Evolutionary conservation across 1,139 yeast genomes (phyloP).

Genomic region (Kodamaea arcana): DNA sequence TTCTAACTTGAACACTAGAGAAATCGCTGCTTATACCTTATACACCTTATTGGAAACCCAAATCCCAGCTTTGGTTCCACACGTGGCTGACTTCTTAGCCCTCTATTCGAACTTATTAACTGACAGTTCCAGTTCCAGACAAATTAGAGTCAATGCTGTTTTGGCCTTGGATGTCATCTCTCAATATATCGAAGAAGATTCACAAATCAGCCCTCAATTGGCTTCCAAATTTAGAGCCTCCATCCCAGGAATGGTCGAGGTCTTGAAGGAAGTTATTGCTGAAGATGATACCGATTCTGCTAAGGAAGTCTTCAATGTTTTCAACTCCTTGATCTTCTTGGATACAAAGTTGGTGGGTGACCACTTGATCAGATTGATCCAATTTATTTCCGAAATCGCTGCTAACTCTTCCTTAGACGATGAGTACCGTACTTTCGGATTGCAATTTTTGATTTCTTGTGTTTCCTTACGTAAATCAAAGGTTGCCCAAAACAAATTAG

Average conservation of each 20-base stretch:
- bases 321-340: slow-evolving; percentile 71
- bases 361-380: slow-evolving; percentile 62
- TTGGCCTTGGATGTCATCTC: slow-evolving; percentile 78
- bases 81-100: slow-evolving; percentile 63
- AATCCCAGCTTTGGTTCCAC: slow-evolving; percentile 57
- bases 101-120: slow-evolving; percentile 65
- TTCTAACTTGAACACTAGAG: slow-evolving; percentile 60
- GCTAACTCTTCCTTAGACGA: slow-evolving; percentile 65
- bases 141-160: slow-evolving; percentile 79
- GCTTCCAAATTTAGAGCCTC: slow-evolving; percentile 61
- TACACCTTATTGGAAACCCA: slow-evolving; percentile 76
- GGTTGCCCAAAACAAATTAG: slow-evolving; percentile 60
- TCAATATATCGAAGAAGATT: slow-evolving; percentile 57
- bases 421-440: slow-evolving; percentile 77
- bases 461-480: slow-evolving; percentile 65
- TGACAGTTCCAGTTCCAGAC: slow-evolving; percentile 57
- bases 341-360: slow-evolving; percentile 81
- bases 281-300: slow-evolving; percentile 71
- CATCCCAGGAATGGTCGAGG: slow-evolving; percentile 79
- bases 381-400: slow-evolving; percentile 74
- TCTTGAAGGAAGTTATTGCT: slow-evolving; percentile 69
- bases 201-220: slow-evolving; percentile 41
- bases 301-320: slow-evolving; percentile 76
- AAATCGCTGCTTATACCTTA: slow-evolving; percentile 78
- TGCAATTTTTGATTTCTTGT: slow-evolving; percentile 80